These are phyloP conservation scores for Diospyros kaki DNA, from an alignment of 148 eudicot genomes.

Conservation along the genomic window DNA sequence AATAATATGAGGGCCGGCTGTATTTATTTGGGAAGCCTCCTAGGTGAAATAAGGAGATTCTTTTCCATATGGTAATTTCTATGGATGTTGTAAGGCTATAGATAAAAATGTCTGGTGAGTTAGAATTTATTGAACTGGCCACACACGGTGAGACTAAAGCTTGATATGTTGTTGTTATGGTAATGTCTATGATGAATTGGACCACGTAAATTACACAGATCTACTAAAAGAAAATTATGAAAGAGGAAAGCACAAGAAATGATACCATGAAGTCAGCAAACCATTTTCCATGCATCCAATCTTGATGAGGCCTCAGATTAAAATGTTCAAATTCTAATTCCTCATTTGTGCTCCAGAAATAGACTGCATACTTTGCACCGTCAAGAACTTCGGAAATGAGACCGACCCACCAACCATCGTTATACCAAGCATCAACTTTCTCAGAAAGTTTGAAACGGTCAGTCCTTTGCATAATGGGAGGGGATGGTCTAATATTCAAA, in stretches of 20 bases:
- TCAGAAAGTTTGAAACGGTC: conserved; percentile 42
- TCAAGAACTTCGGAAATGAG: conserved; percentile 33
- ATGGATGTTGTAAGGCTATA: not conserved
- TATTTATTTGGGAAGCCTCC: no score
- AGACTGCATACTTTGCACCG: conserved; percentile 35
- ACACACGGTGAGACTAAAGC: no score
- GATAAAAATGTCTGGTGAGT: not conserved
- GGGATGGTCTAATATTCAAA: conserved; percentile 43
- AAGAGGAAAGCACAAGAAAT: not conserved
- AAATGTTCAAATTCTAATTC: conserved; percentile 38
- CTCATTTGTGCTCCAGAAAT: conserved; percentile 49
- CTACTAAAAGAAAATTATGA: not conserved
- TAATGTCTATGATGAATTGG: no score
- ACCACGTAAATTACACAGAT: not conserved
- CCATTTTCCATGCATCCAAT: conserved; percentile 53
- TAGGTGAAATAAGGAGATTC: no score
- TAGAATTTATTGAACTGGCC: no score
- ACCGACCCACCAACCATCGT: conserved; percentile 75
- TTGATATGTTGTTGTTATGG: no score
- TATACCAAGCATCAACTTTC: conserved; percentile 61
- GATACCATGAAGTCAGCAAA: conserved; percentile 33
- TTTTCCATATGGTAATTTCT: not conserved
- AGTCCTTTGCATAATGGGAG: conserved; percentile 32
- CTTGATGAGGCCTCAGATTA: conserved; percentile 56
- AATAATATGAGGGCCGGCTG: no score